Evolutionary conservation across 805 yeast species (phyloP).

Genomic region (Saturnispora silvae): DNA sequence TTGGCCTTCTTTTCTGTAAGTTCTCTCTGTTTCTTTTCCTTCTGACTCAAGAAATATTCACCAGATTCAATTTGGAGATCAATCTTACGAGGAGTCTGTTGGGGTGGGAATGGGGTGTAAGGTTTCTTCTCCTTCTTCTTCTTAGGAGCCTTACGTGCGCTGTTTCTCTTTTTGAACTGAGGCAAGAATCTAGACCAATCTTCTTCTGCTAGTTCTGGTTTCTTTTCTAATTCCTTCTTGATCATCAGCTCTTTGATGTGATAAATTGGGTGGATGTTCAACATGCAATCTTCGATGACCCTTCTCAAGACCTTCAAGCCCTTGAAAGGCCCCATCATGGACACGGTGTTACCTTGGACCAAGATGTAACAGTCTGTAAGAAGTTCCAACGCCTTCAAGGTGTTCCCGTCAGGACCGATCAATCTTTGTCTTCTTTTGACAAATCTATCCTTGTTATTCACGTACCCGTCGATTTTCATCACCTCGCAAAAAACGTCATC

Average conservation of each 20-base stretch:
- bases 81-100: slow-evolving; percentile 91
- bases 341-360: slow-evolving; percentile 95
- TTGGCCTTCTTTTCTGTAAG: slow-evolving; percentile 69
- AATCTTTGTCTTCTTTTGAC: slow-evolving; percentile 92
- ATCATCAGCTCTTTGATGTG: slow-evolving; percentile 97
- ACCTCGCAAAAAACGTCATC: slow-evolving; percentile 95
- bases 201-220: slow-evolving; percentile 90
- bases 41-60: slow-evolving; percentile 88
- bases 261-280: slow-evolving; percentile 93
- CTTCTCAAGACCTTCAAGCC: slow-evolving; percentile 88
- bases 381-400: slow-evolving; percentile 88
- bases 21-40: slow-evolving; percentile 63
- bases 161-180: slow-evolving; percentile 91
- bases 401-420: slow-evolving; percentile 95
- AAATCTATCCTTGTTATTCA: slow-evolving; percentile 84
- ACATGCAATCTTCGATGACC: slow-evolving; percentile 96
- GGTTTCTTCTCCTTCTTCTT: slow-evolving; percentile 56
- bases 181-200: slow-evolving; percentile 97
- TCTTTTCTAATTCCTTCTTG: slow-evolving; percentile 86
- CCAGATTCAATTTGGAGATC: slow-evolving; percentile 97
- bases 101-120: slow-evolving; percentile 99
- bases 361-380: slow-evolving; percentile 91
- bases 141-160: slow-evolving; percentile 83
- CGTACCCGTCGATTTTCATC: slow-evolving; percentile 85
- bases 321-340: slow-evolving; percentile 93